phyloP scores from a whole-genome alignment of 106 monocot genomes.

The Xerophyta viscosa region DNA sequence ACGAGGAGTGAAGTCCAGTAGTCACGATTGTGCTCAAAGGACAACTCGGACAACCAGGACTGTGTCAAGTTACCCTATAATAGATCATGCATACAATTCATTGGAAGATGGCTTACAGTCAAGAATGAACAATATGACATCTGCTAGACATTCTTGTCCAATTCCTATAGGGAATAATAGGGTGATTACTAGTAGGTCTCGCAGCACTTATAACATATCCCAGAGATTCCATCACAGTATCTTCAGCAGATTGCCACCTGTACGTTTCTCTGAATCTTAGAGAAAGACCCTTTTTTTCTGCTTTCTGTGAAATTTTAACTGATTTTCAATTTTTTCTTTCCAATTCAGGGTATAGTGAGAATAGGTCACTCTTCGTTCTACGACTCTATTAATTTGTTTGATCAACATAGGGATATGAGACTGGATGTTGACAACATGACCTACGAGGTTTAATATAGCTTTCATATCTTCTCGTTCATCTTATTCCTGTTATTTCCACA shows the following conservation, averaged over 20 bases:
- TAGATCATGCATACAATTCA: slow-evolving; percentile 1
- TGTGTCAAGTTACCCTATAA: slow-evolving; percentile 4
- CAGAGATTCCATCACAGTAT: too few relatives aligned
- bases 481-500: too few relatives aligned
- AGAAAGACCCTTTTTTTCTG: too few relatives aligned
- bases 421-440: slow-evolving; percentile 59
- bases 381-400: slow-evolving; percentile 16
- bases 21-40: slow-evolving; percentile 4
- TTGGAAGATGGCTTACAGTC: slow-evolving; percentile 2
- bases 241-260: not conserved
- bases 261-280: too few relatives aligned
- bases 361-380: slow-evolving; percentile 7
- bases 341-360: slow-evolving; percentile 17
- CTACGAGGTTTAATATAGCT: slow-evolving; percentile 55
- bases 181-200: not conserved
- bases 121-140: slow-evolving; percentile 7
- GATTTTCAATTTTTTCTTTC: not conserved
- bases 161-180: not conserved
- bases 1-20: not conserved
- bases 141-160: slow-evolving; percentile 14
- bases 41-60: slow-evolving; percentile 6
- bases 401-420: slow-evolving; percentile 51
- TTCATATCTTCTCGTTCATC: too few relatives aligned
- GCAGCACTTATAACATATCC: not conserved
- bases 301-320: not conserved